Percentiles rank a stretch among this genome's conserved stretches.
phyloP scores from a whole-genome alignment of 495 filamentous ascomycete species.

The Hyaloscypha finlandica region DNA sequence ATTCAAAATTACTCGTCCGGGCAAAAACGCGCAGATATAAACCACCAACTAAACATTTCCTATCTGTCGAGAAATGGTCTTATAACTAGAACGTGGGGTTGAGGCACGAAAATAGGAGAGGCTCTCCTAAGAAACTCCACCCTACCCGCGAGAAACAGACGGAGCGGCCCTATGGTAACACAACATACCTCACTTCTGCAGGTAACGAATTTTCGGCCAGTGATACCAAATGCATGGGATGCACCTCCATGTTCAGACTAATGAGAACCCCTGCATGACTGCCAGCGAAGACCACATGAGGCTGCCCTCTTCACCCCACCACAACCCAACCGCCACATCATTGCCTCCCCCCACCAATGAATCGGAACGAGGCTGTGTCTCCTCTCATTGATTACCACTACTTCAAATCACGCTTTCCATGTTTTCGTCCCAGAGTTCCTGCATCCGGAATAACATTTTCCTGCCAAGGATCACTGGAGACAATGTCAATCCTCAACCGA shows the following conservation, averaged over 20 bases:
- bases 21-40: neutral
- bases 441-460: neutral
- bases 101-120: neutral
- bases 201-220: neutral
- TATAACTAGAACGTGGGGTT: neutral
- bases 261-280: conserved; percentile 1
- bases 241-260: neutral
- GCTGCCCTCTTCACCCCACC: neutral
- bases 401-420: neutral
- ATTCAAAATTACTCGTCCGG: neutral
- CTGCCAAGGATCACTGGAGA: neutral
- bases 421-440: neutral
- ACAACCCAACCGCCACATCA: conserved; percentile 2
- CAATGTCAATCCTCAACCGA: conserved; percentile 2
- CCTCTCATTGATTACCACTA: neutral
- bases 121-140: neutral
- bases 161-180: neutral
- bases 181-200: neutral
- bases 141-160: neutral
- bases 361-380: neutral
- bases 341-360: neutral
- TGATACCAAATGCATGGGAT: neutral
- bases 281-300: conserved; percentile 9
- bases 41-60: neutral
- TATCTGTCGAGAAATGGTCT: neutral